Evolutionary conservation across 2,329 filamentous ascomycete genomes (phyloP), one percentile per base, ranked within the genome.

Genomic region (Triangularia verruculosa): DNA sequence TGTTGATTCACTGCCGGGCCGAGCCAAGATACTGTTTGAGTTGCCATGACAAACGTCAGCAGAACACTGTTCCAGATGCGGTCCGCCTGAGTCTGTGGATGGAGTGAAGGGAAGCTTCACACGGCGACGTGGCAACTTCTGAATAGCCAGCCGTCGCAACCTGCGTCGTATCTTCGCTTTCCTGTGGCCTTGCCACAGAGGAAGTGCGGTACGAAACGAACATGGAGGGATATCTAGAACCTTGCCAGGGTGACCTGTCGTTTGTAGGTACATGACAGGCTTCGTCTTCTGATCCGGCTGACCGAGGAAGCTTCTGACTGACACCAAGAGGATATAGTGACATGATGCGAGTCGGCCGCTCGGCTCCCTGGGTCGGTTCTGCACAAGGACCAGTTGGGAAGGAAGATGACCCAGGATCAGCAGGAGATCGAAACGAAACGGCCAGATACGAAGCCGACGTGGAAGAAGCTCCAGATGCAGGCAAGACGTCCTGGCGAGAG

Each of bases 111-210:
- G n/a, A 24, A 24, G 51, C 25, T 54, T 24, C 51, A 27, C 51
- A 27, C 62, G 59, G 66, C 63, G 64, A 71, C 70, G 70, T 71
- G 70, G 70, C 70, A 39, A 55, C 53, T 59, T 54, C 57, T 68
- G 62, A 71, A 39, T 71, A 69, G 70, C 63, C 61, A 59, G 39
- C 51, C 51, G 27, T 27, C 22, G 27, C 22, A 13, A 54, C 27
- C 51, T 52, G 20, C 57, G 52, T 63, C 59, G 32, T 57, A 47
- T 60, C 30, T 53, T 51, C 25, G 30, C 34, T 28, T 30, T 51
- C 32, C 47, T 63, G 54, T 39, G 47, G 20, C 24, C 55, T 47
- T 47, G n/a, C 20, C 39, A 20, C 39, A 47, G 17, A 20, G n/a
- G 30, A 20, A 20, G 39, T 47, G 39, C 39, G 39, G 39, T 47